Conservation (phyloP, 331 rosid species). For the Arachis monticola region DNA sequence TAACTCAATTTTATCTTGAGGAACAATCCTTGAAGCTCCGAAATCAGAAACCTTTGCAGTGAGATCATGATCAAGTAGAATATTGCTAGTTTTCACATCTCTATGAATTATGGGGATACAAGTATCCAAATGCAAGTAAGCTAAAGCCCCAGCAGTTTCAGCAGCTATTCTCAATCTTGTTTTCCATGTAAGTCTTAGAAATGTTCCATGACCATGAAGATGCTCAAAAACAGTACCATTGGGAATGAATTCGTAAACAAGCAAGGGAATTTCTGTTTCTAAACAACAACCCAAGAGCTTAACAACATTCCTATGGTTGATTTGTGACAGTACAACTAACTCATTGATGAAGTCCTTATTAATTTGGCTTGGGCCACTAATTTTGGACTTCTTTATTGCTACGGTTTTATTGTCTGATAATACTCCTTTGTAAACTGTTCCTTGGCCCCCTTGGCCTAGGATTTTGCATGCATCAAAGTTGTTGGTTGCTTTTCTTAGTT, state of each 20-base stretch:
- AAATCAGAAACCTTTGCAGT: constrained; percentile 49
- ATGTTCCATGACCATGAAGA: constrained; percentile 14
- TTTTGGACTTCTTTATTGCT: too few relatives aligned
- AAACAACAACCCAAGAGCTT: not conserved
- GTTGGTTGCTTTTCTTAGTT: too few relatives aligned
- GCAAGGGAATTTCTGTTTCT: not conserved
- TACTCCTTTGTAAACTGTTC: too few relatives aligned
- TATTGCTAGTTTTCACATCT: constrained; percentile 27
- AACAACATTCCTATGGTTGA: not conserved
- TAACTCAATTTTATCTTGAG: not conserved
- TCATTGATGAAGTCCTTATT: too few relatives aligned
- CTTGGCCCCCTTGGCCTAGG: too few relatives aligned
- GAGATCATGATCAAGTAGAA: constrained; percentile 31
- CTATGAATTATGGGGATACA: not conserved
- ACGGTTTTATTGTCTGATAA: too few relatives aligned
- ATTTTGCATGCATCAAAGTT: too few relatives aligned
- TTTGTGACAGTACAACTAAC: not conserved
- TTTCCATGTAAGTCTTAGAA: not conserved
- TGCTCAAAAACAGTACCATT: constrained; percentile 37
- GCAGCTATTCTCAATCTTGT: constrained; percentile 17
- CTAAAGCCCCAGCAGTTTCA: not conserved
- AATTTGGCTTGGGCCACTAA: too few relatives aligned
- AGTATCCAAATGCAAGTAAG: not conserved
- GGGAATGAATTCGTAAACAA: constrained; percentile 6
- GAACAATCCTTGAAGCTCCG: not conserved